These are phyloP conservation scores for Calcarisporium arbuscula DNA, from an alignment of 2,329 filamentous ascomycete species.

Conservation along the genomic window DNA sequence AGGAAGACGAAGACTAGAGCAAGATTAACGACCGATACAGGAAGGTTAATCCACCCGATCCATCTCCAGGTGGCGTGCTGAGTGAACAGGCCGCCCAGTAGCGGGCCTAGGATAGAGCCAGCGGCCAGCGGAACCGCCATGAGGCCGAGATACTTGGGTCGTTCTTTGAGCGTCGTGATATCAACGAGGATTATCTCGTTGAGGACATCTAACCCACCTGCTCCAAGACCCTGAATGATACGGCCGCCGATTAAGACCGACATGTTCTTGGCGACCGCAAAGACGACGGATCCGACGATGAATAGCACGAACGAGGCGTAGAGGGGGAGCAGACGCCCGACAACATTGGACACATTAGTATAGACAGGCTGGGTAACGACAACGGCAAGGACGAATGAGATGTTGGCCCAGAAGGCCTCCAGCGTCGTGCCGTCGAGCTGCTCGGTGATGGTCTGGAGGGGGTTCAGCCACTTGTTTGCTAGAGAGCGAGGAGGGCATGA, in stretches of 20 bases:
- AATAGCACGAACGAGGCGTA: constrained; percentile 23
- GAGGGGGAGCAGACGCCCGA: constrained; percentile 22
- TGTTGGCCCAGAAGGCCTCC: constrained; percentile 65
- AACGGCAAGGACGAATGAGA: constrained; percentile 59
- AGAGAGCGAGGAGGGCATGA: no score
- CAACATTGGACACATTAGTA: constrained; percentile 22
- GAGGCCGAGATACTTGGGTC: constrained; percentile 17
- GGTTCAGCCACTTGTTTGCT: no score
- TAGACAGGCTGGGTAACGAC: constrained; percentile 49
- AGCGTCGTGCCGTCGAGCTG: constrained; percentile 47
- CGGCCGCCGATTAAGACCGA: constrained; percentile 23
- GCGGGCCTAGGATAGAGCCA: constrained; percentile 15
- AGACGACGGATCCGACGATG: constrained; percentile 32
- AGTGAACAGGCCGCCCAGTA: constrained; percentile 18
- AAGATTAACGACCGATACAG: constrained; percentile 15
- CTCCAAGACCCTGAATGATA: constrained; percentile 10
- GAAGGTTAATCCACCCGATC: constrained; percentile 26
- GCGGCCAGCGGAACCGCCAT: constrained; percentile 13
- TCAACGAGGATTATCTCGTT: constrained; percentile 16
- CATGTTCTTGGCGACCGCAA: constrained; percentile 24
- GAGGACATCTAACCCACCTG: constrained; percentile 2
- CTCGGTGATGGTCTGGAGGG: constrained; percentile 38
- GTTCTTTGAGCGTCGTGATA: constrained; percentile 23
- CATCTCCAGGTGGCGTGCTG: constrained; percentile 19
- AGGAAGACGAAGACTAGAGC: constrained; percentile 18